These are phyloP conservation scores for Podospora pseudocomata DNA, from an alignment of 495 filamentous ascomycete species.

Conservation along the genomic window DNA sequence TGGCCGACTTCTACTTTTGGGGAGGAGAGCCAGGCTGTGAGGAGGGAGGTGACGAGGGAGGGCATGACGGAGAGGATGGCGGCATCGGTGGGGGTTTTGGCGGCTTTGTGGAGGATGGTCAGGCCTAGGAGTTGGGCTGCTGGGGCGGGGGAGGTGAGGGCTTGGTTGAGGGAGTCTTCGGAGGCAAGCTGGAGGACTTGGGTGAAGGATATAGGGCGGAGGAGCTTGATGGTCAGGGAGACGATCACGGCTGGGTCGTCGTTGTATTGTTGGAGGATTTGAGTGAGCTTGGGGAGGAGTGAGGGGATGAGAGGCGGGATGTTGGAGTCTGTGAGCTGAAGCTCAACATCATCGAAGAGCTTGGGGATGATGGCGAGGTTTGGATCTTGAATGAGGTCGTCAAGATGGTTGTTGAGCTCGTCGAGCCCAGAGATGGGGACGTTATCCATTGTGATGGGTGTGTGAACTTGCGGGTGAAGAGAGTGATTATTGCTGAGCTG, in stretches of 20 bases:
- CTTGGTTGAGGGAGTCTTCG: slow-evolving; percentile 50
- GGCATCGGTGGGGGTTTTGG: slow-evolving; percentile 55
- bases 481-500: slow-evolving; percentile 10
- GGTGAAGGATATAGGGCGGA: slow-evolving; percentile 49
- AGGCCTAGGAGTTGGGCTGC: slow-evolving; percentile 70
- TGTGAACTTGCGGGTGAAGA: slow-evolving; percentile 6
- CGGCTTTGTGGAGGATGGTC: slow-evolving; percentile 68
- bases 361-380: slow-evolving; percentile 38
- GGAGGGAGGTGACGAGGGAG: slow-evolving; percentile 55
- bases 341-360: slow-evolving; percentile 52
- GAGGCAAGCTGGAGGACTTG: slow-evolving; percentile 52
- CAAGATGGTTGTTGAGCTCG: slow-evolving; percentile 48
- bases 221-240: slow-evolving; percentile 51
- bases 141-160: slow-evolving; percentile 56
- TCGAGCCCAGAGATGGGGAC: slow-evolving; percentile 43
- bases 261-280: slow-evolving; percentile 46
- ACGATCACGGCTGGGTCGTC: slow-evolving; percentile 50
- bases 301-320: slow-evolving; percentile 44
- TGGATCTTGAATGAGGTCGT: slow-evolving; percentile 42
- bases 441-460: slow-evolving; percentile 26
- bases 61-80: slow-evolving; percentile 65
- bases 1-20: slow-evolving; percentile 69
- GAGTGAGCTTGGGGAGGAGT: slow-evolving; percentile 48
- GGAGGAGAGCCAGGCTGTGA: slow-evolving; percentile 70
- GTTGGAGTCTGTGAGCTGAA: slow-evolving; percentile 52